Evolutionary conservation across 129 eudicot species (phyloP), one percentile per base, ranked within the genome.

Genomic region (Pseudognaphalium luteoalbum): DNA sequence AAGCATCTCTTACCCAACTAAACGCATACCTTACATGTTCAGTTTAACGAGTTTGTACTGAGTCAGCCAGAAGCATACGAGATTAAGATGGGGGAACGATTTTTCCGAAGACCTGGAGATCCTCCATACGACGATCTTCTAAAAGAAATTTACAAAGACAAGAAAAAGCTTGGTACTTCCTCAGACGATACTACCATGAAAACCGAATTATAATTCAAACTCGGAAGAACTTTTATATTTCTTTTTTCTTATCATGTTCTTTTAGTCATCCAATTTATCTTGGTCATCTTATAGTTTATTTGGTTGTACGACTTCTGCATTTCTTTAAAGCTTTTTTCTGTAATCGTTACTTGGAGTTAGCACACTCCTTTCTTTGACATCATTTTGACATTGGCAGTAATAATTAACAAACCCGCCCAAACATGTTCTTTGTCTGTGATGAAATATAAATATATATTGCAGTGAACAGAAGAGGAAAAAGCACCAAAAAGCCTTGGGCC

Each of bases 61-160:
- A 79, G 68, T 70, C 99, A 91, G 83, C 79, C 88, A n/a, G 97
- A 95, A 75, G 93, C 99, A 62, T 91, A 95, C 64, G 99, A 95
- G 78, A 76, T 95, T 35, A 95, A 95, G 80, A 84, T 95, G 67
- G 99, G 97, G 56, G 97, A 95, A 29, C 85, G 80, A 62, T 78
- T 87, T 37, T 87, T 76, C 65, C 81, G 97, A 71, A 87, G 97
- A 85, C 88, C 88, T 0, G 96, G 96, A 76, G 97, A 95, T 85
- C 89, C 89, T 76, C 87, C 97, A 4, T 82, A 83, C 28, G 99
- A 95, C 1, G 78, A 81, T 67, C 88, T 91, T 52, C 66, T 91
- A 34, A 84, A 83, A 80, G 81, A 80, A 83, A 85, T 87, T 42
- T 74, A 86, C 34, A 42, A 59, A 75, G 44, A 71, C 41, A 67